Evolutionary conservation across 257 asterid species (phyloP).

Genomic region (Anisodus acutangulus): DNA sequence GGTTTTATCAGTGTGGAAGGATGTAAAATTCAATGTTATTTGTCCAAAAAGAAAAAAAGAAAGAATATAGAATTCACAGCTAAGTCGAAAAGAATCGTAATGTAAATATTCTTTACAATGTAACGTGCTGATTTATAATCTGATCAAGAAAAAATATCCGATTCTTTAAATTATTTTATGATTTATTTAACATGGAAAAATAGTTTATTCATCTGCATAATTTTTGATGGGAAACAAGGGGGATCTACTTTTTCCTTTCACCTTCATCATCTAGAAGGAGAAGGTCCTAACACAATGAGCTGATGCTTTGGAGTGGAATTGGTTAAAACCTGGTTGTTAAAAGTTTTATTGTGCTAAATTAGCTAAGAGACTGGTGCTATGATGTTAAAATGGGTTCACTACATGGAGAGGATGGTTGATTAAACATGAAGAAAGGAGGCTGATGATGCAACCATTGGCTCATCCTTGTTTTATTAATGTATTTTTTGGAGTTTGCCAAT

Average conservation of each 20-base stretch:
- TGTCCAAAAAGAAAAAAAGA: not conserved
- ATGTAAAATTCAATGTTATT: not conserved
- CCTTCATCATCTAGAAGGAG: conserved; percentile 4
- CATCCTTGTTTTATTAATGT: not conserved
- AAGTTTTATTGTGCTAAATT: conserved; percentile 10
- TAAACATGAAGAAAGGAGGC: not conserved
- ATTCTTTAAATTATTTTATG: not conserved
- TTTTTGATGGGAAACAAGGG: not conserved
- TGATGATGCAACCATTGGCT: conserved; percentile 11
- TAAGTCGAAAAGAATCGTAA: not conserved
- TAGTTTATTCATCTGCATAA: not conserved
- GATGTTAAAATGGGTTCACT: not conserved
- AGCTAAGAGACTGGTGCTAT: conserved; percentile 17
- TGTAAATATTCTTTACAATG: not conserved
- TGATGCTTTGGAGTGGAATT: not conserved
- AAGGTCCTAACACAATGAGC: not conserved
- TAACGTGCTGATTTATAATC: not conserved
- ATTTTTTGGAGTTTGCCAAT: not conserved
- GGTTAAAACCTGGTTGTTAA: not conserved
- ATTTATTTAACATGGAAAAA: conserved; percentile 8
- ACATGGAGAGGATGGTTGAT: not conserved
- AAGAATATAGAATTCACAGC: not conserved
- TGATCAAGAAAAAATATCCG: not conserved
- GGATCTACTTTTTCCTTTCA: not conserved
- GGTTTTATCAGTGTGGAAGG: not conserved